A percentile compares a stretch with the other conserved stretches of the same genome.
Conservation (phyloP, 2,329 filamentous ascomycete genomes). For the Fusarium metavorans region DNA sequence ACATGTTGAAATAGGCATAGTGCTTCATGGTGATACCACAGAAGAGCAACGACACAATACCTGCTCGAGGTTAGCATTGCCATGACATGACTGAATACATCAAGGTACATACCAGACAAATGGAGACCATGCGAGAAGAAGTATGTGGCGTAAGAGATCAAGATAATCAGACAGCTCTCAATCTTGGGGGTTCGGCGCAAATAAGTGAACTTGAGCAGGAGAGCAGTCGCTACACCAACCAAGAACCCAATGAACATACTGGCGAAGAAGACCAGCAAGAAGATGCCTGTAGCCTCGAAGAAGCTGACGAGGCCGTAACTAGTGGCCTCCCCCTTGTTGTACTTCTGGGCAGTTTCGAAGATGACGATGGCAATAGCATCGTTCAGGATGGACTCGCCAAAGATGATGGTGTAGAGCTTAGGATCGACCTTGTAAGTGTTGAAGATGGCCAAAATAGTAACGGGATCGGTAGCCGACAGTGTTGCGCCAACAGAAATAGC, state of each 20-base stretch:
- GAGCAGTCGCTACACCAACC: slow-evolving; percentile 87
- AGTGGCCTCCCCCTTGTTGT: slow-evolving; percentile 79
- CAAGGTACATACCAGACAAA: slow-evolving; percentile 81
- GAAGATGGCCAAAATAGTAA: slow-evolving; percentile 98
- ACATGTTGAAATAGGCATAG: slow-evolving; percentile 99
- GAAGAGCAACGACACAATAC: slow-evolving; percentile 96
- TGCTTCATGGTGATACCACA: slow-evolving; percentile 99
- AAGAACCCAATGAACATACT: slow-evolving; percentile 90
- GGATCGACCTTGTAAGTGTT: slow-evolving; percentile 99
- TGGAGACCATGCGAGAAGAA: slow-evolving; percentile 97
- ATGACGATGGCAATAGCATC: slow-evolving; percentile 98
- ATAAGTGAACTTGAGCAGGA: slow-evolving; percentile 94
- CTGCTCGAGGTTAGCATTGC: slow-evolving; percentile 58
- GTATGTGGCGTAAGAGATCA: slow-evolving; percentile 96
- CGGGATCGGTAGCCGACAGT: slow-evolving; percentile 94
- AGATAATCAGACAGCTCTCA: slow-evolving; percentile 92
- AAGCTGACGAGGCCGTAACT: slow-evolving; percentile 83
- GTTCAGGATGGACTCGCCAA: slow-evolving; percentile 97
- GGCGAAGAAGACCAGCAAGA: slow-evolving; percentile 95
- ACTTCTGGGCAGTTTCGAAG: slow-evolving; percentile 96
- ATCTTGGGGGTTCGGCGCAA: slow-evolving; percentile 94
- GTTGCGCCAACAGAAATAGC: slow-evolving; percentile 97
- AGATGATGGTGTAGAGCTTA: slow-evolving; percentile 98
- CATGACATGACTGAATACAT: too few relatives aligned
- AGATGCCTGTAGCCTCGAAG: slow-evolving; percentile 92